Conservation (phyloP, 371 early-diverging fungal genomes). For the Mycotypha africana region DNA sequence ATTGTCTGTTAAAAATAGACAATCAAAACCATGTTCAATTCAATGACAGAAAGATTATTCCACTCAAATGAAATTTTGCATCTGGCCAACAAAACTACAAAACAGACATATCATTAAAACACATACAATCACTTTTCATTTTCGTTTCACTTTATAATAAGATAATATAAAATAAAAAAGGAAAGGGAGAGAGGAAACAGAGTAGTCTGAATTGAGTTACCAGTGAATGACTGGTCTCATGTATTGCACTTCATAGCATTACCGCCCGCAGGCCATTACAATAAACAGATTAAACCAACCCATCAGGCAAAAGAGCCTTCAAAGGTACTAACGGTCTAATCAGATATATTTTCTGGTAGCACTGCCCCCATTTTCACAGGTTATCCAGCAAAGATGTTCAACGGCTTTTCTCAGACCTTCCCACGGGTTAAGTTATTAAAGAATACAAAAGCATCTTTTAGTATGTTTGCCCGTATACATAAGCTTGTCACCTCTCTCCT, state of each 20-base stretch:
- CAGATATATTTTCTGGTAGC: slow-evolving; percentile 32
- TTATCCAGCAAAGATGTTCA: slow-evolving; percentile 39
- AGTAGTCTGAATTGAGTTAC: slow-evolving; percentile 52
- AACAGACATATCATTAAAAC: too few relatives aligned
- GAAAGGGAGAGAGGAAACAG: slow-evolving; percentile 25
- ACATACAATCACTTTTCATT: too few relatives aligned
- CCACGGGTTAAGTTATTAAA: slow-evolving; percentile 35
- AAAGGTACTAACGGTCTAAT: slow-evolving; percentile 15
- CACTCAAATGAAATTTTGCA: too few relatives aligned
- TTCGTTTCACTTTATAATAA: too few relatives aligned
- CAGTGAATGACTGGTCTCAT: slow-evolving; percentile 25
- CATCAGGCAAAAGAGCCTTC: slow-evolving; percentile 13
- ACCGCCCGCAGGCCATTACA: slow-evolving; percentile 40
- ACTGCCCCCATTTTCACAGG: slow-evolving; percentile 38
- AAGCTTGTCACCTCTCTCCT: slow-evolving; percentile 43
- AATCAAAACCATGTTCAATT: not conserved
- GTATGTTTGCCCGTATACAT: slow-evolving; percentile 49
- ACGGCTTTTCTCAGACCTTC: slow-evolving; percentile 52
- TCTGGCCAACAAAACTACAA: too few relatives aligned
- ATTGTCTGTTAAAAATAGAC: not conserved
- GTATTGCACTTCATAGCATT: slow-evolving; percentile 49
- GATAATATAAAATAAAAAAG: too few relatives aligned
- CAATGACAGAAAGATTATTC: not conserved
- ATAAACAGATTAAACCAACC: slow-evolving; percentile 19
- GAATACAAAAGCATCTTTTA: slow-evolving; percentile 30